phyloP scores from a whole-genome alignment of 495 filamentous ascomycete genomes.

The Annulohypoxylon bovei region DNA sequence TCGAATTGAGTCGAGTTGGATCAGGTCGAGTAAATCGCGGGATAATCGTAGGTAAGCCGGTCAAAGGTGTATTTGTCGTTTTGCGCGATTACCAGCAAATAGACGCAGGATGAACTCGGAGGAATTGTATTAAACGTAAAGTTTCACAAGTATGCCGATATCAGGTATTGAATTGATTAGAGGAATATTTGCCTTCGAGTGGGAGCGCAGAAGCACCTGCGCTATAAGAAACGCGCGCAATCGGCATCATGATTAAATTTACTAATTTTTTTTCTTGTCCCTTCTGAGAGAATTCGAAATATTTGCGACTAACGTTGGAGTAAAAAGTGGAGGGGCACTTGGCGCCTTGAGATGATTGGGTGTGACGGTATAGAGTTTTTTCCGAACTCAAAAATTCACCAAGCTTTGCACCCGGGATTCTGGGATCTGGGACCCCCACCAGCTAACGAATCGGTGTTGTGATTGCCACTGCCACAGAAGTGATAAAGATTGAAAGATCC shows the following conservation, averaged over 20 bases:
- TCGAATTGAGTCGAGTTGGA: slow-evolving; percentile 14
- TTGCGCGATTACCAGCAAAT: slow-evolving; percentile 32
- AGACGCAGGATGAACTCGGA: not conserved
- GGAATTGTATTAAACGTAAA: not conserved
- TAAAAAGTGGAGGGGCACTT: slow-evolving; percentile 32
- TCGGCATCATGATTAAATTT: slow-evolving; percentile 34
- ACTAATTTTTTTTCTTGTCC: slow-evolving; percentile 32
- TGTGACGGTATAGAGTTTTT: slow-evolving; percentile 25
- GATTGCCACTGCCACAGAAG: not conserved
- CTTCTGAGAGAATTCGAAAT: slow-evolving; percentile 17
- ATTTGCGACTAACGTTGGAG: slow-evolving; percentile 36
- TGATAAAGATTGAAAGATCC: not conserved
- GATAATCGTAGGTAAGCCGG: slow-evolving; percentile 10
- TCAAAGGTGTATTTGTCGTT: slow-evolving; percentile 8
- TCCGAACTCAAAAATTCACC: slow-evolving; percentile 16
- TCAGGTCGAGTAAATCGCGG: slow-evolving; percentile 11
- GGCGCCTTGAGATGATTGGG: slow-evolving; percentile 18
- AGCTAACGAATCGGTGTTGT: not conserved
- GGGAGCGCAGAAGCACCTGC: slow-evolving; percentile 25
- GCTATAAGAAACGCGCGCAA: slow-evolving; percentile 21
- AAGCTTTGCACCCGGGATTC: slow-evolving; percentile 15
- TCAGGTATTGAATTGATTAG: not conserved
- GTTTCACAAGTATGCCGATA: not conserved
- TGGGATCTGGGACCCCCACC: slow-evolving; percentile 19
- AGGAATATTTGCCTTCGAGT: slow-evolving; percentile 7